Conservation (phyloP, 176 grass and related monocot species). For the Rhynchospora pubera region DNA sequence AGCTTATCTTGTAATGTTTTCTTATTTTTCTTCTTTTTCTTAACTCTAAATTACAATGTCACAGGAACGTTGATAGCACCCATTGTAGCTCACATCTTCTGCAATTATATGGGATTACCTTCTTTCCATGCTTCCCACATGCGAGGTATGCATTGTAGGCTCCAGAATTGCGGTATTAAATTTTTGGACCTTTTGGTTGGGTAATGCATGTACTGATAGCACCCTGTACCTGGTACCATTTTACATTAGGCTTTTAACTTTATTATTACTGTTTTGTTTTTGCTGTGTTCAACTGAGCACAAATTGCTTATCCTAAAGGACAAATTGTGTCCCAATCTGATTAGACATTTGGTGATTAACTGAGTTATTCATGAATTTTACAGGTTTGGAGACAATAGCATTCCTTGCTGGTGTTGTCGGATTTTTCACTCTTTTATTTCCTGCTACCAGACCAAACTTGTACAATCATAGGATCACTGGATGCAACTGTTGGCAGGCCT, state of each 20-base stretch:
- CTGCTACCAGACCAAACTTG: conserved; percentile 46
- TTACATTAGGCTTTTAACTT: not conserved
- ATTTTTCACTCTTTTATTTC: conserved; percentile 68
- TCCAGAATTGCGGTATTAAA: not conserved
- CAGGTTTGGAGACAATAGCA: conserved; percentile 54
- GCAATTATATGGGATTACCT: conserved; percentile 89
- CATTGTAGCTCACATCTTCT: conserved; percentile 77
- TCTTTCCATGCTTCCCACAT: conserved; percentile 34
- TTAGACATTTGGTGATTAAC: not conserved
- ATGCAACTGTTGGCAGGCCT: conserved; percentile 76
- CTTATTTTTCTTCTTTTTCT: conserved; percentile 16
- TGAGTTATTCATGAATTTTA: conserved; percentile 22
- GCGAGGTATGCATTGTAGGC: conserved; percentile 35
- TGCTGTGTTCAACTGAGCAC: not conserved
- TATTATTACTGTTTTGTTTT: not conserved
- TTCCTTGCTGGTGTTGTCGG: conserved; percentile 44
- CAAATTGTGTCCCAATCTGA: not conserved
- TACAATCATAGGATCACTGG: conserved; percentile 41
- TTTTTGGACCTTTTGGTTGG: not conserved
- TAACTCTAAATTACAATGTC: not conserved
- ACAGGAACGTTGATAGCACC: conserved; percentile 61
- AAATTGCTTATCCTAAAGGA: not conserved
- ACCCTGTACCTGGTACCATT: not conserved
- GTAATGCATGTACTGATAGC: not conserved
- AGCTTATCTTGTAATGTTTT: conserved; percentile 2